Evolutionary conservation across 768 basidiomycete species (phyloP).

Genomic region (Austroboletus eburneus): DNA sequence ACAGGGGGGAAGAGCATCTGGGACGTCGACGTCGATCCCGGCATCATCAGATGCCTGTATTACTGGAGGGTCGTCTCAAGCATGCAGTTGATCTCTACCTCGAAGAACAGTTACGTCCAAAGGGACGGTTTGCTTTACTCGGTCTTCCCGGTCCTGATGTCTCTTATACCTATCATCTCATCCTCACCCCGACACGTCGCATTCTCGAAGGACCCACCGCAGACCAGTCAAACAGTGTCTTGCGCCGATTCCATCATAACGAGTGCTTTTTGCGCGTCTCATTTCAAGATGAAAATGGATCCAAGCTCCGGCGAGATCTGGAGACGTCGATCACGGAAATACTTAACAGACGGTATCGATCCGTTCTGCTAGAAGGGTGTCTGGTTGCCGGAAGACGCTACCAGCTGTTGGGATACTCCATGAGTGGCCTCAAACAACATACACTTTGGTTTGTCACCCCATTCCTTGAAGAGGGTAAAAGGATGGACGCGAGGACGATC

Average conservation of each 20-base stretch:
- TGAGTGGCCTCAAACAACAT: slow-evolving; percentile 48
- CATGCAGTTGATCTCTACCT: slow-evolving; percentile 17
- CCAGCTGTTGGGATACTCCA: slow-evolving; percentile 49
- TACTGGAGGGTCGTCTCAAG: slow-evolving; percentile 14
- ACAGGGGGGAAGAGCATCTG: neutral
- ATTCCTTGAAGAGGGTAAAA: slow-evolving; percentile 29
- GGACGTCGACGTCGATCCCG: neutral
- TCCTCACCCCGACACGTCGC: slow-evolving; percentile 37
- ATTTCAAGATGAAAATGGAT: slow-evolving; percentile 45
- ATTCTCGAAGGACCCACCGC: slow-evolving; percentile 37
- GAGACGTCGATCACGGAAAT: slow-evolving; percentile 30
- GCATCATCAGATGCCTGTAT: neutral
- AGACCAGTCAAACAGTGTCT: slow-evolving; percentile 37
- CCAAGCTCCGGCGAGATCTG: slow-evolving; percentile 33
- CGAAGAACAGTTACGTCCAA: slow-evolving; percentile 23
- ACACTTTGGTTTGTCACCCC: slow-evolving; percentile 47
- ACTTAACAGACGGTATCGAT: slow-evolving; percentile 33
- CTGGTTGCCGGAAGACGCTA: slow-evolving; percentile 41
- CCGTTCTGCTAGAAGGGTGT: slow-evolving; percentile 32
- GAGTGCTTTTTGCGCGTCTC: slow-evolving; percentile 46
- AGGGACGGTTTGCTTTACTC: slow-evolving; percentile 21
- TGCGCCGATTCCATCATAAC: slow-evolving; percentile 34
- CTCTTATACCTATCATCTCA: slow-evolving; percentile 35
- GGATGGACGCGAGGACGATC: slow-evolving; percentile 26
- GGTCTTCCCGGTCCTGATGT: slow-evolving; percentile 16